Evolutionary conservation across 371 early-diverging fungal species (phyloP).

Genomic region (Dichotomocladium elegans): DNA sequence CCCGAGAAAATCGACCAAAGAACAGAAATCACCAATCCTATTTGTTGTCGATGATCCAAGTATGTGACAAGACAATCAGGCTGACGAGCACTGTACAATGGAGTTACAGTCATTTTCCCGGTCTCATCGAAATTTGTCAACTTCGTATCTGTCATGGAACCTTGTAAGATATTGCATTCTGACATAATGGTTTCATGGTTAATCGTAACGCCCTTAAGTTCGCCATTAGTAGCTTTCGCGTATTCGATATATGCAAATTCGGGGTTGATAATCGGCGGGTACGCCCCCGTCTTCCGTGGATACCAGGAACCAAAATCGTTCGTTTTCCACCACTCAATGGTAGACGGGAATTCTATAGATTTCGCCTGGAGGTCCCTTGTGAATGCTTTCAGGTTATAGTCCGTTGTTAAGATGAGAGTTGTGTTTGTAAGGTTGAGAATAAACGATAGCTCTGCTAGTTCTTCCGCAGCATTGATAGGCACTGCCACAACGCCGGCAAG

Average conservation of each 20-base stretch:
- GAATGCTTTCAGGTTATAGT: slow-evolving; percentile 69
- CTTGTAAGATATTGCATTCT: slow-evolving; percentile 52
- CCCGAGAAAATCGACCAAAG: slow-evolving; percentile 73
- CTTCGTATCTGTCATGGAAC: slow-evolving; percentile 21
- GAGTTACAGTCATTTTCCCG: not conserved
- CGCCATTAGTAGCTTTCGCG: slow-evolving; percentile 77
- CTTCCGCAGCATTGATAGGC: slow-evolving; percentile 78
- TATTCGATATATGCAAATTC: slow-evolving; percentile 88
- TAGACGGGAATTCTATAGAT: slow-evolving; percentile 58
- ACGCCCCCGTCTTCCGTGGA: slow-evolving; percentile 45
- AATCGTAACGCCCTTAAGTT: slow-evolving; percentile 80
- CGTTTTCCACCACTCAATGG: slow-evolving; percentile 76
- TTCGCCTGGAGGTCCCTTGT: slow-evolving; percentile 61
- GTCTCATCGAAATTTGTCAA: slow-evolving; percentile 1
- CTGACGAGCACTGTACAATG: slow-evolving; percentile 12
- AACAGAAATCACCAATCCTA: slow-evolving; percentile 70
- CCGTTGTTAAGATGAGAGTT: slow-evolving; percentile 74
- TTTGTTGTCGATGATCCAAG: slow-evolving; percentile 82
- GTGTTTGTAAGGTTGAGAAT: slow-evolving; percentile 67
- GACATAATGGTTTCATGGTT: slow-evolving; percentile 76
- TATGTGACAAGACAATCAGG: slow-evolving; percentile 56
- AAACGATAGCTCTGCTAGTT: slow-evolving; percentile 71
- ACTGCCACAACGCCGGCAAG: slow-evolving; percentile 81
- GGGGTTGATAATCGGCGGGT: slow-evolving; percentile 36
- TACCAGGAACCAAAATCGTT: slow-evolving; percentile 65